Evolutionary conservation across 352 stramenopile species (phyloP), one percentile per base, ranked within the genome.

Genomic region (Aphanomyces euteiches): DNA sequence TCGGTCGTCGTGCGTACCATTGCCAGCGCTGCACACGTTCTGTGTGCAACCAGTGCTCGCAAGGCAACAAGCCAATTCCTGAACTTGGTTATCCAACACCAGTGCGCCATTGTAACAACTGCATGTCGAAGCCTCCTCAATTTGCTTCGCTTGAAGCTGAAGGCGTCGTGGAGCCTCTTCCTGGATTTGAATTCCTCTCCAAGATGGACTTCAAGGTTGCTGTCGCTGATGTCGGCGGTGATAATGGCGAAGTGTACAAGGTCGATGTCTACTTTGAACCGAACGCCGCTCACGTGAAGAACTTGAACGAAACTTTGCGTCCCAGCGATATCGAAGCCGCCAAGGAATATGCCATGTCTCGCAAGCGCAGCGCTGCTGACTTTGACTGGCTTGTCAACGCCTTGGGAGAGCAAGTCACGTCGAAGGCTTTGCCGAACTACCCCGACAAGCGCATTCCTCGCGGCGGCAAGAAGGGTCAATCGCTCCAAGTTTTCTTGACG

Each of bases 201-300:
- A 91, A 91, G 72, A 81, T 94, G 19, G 87, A 94, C 73, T 89
- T 92, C 66, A 77, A 90, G 58, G 73, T 94, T 13, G 68, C 74
- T 1, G 78, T 94, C 12, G 72, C 72, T 19, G 80, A 68, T n/a
- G 72, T 75, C 41, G 60, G 57, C 4, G 56, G 59, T 15, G 73
- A 87, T 6, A 81, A 88, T 10, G 75, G 76, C 12, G 87, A 94
- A 56, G 74, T 77, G 36, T 94, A 85, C 69, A 78, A 85, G 58
- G 78, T 94, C 21, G 89, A 90, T 75, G 90, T 82, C 15, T 94
- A 81, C 79, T 94, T 85, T 45, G 82, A 94, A 72, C 84, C 85
- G 0, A 92, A 89, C 69, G 76, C 81, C 6, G 82, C 73, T 0
- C 79, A 82, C 6, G 77, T 85, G 19, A 84, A 84, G 70, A 58